Base-by-base conservation (phyloP, 202 grass and related monocot species). In the Setaria viridis region DNA sequence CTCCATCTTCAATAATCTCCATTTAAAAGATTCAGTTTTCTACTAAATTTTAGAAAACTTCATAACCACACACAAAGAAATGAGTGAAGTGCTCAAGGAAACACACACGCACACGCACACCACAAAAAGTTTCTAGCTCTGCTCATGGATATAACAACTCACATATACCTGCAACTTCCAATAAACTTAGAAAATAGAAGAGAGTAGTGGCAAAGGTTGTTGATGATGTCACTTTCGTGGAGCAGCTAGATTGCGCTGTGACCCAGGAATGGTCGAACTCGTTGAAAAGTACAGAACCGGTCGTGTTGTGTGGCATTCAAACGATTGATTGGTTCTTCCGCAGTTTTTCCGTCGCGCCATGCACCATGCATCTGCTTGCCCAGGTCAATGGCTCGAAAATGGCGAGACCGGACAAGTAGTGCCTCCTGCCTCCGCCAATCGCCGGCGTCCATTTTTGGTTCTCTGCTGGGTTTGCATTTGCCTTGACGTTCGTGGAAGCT, bases 221-320 rank as follows among this genome's bases (percentile, higher is more conserved):
- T 2, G 19, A 46, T 41, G 20, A 49, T 73, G 46, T 49, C 32
- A 3, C 32, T 37, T 66, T 15, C 59, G n/a, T 37, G 32, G 16
- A 35, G 12, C 33, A 66, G 50, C 50, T 53, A 53, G 5, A 66
- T 16, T 66, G 45, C 46, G 11, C 48, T 51, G 25, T 6, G 2
- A 10, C 15, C 29, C 1, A 20, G 19, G 71, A 74, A 53, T 17
- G 50, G 12, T 9, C 49, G 13, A 34, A 33, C 25, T 34, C 70
- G 47, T 74, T 51, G 50, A 75, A n/a, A 56, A 34, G 50, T 35
- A 55, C 72, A 56, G 72, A 75, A 56, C 1, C 17, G 32, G 72
- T 56, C 72, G 1, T 9, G 49, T 6, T 55, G 50, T 20, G 8
- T 75, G 32, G 16, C 1, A 53, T 37, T 74, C 29, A 13, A 34